Base-by-base conservation (phyloP, 345 rosid species). In the Jatropha curcas region DNA sequence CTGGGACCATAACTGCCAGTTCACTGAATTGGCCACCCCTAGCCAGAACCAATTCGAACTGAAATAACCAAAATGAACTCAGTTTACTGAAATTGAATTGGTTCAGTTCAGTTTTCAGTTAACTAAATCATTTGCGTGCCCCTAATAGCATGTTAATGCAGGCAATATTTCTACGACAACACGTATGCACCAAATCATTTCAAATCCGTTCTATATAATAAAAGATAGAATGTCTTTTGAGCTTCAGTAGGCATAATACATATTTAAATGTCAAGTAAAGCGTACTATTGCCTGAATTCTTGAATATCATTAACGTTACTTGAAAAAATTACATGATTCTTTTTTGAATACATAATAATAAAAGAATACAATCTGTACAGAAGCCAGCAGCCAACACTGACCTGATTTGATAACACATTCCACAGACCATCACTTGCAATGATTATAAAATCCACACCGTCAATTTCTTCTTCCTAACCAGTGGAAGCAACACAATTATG, bases 361-460 rank as follows among this genome's bases (percentile, higher is more conserved):
- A n/a, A n/a, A n/a, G n/a, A n/a, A n/a, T n/a, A n/a, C n/a, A n/a
- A n/a, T n/a, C n/a, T n/a, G n/a, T n/a, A n/a, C n/a, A n/a, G n/a
- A n/a, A n/a, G n/a, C n/a, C 48, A 45, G 60, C 24, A 52, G 56
- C 39, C 41, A 63, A 48, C 27, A 60, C 71, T 55, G 16, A 81
- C 92, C 87, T 83, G 65, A 76, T 88, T 88, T 34, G 89, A 79
- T 50, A 88, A 63, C 50, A 84, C 92, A 76, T 86, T 85, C 88
- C 92, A 88, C 31, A 88, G 84, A 30, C 89, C 92, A 73, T 86
- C 92, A 55, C 92, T 86, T 24, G 89, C 89, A 69, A 88, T 78
- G 35, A 88, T 84, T 46, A 88, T 72, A 68, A 88, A 86, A 41
- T 88, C 89, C 2, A 88, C 80, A 64, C 82, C 77, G 2, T 76